Percentiles rank a stretch among this genome's conserved stretches.
These are phyloP conservation scores for Dissophora ornata DNA, from an alignment of 192 early-diverging fungal species.

Conservation along the genomic window DNA sequence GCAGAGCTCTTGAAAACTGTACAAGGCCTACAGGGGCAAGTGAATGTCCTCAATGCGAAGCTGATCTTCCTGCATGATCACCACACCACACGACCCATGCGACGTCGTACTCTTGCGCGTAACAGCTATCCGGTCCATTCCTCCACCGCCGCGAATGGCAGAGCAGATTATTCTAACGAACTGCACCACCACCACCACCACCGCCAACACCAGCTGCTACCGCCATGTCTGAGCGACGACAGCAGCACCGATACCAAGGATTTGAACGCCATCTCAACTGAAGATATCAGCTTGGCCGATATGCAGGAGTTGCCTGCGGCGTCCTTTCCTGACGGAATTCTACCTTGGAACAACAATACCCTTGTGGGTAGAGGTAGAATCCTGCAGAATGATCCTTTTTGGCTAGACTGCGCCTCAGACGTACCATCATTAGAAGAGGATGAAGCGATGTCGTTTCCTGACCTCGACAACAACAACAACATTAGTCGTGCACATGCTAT, in stretches of 20 bases:
- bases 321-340: too few species aligned
- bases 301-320: too few species aligned
- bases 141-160: neutral
- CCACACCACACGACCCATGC: conserved; percentile 47
- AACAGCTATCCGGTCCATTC: conserved; percentile 12
- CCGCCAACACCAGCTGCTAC: too few species aligned
- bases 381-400: too few species aligned
- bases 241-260: too few species aligned
- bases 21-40: conserved; percentile 33
- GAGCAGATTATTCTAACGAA: neutral
- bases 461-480: conserved; percentile 6
- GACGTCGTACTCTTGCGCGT: conserved; percentile 31
- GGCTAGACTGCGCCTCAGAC: neutral
- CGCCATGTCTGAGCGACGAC: too few species aligned
- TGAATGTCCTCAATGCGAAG: conserved; percentile 46
- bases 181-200: too few species aligned
- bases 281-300: too few species aligned
- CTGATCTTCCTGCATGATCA: conserved; percentile 47
- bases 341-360: too few species aligned
- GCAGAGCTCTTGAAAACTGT: conserved; percentile 33
- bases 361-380: too few species aligned
- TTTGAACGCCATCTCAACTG: too few species aligned
- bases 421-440: too few species aligned
- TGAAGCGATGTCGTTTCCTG: conserved; percentile 26
- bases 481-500: neutral